Evolutionary conservation across 1,139 yeast species (phyloP), one percentile per base, ranked within the genome.

Genomic region (Geotrichum australiense): DNA sequence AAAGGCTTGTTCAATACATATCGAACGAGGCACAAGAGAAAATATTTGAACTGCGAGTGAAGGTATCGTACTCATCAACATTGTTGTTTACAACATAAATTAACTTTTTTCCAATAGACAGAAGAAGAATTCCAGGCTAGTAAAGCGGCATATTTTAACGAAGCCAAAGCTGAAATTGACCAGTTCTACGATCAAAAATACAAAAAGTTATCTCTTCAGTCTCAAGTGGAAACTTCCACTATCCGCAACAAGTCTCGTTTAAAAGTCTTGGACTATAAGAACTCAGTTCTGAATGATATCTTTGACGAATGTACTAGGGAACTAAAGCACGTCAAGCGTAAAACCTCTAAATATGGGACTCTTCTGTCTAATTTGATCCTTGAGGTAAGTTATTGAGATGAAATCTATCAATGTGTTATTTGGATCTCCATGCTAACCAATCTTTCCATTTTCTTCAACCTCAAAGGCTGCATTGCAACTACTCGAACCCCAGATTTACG

Each of bases 61-160:
- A 91, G 72, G 68, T 64, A 46, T 19, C 61, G 2, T n/a, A 8
- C 5, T 11, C 8, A 27, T 37, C 3, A 6, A 5, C 10, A 4
- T 35, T 19, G 4, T 20, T 18, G 8, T 15, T n/a, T 7, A 7
- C 11, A n/a, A 26, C 14, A 7, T 23, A 7, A 23, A 8, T 8
- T 23, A 8, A 26, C 6, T 25, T 34, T 12, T 11, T 15, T 15
- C n/a, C 30, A 28, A 19, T 19, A 45, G 67, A 96, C 97, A 32
- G 95, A 93, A 62, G 98, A 93, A 66, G 99, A 93, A 67, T 93
- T 91, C 63, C 97, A 93, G 66, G 87, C 91, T 58, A 98, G 91
- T 65, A 93, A 91, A 71, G 93, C 96, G 18, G 79, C 86, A 43
- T 78, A 91, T 57, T 97, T 93, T 41, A 82, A 97, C 58, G 74